A percentile compares a stretch with the other conserved stretches of the same genome.
Conservation (phyloP, 2,329 filamentous ascomycete species). For the Aureobasidium sp. region DNA sequence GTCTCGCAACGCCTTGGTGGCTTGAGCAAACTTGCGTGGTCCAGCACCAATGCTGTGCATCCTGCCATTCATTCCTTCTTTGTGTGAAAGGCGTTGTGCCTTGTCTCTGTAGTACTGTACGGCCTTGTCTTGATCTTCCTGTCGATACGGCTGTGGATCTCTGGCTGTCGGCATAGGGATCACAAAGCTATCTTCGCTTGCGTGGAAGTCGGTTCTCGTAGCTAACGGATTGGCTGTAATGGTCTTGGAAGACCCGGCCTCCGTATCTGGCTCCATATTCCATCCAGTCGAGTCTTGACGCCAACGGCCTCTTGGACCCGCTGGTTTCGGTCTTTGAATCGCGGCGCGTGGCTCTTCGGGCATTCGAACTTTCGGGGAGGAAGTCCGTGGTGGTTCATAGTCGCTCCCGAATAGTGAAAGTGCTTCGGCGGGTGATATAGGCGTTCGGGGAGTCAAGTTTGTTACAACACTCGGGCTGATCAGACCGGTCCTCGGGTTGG, state of each 20-base stretch:
- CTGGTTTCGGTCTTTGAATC: neutral
- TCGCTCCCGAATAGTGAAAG: slow-evolving; percentile 16
- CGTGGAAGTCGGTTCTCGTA: neutral
- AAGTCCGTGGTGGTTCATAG: neutral
- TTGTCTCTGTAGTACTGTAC: slow-evolving; percentile 23
- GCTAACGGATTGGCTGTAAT: neutral
- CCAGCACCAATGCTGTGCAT: slow-evolving; percentile 12
- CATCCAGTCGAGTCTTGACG: slow-evolving; percentile 16
- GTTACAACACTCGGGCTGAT: slow-evolving; percentile 24
- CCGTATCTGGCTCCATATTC: slow-evolving; percentile 13
- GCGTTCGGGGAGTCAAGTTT: slow-evolving; percentile 16
- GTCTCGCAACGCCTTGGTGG: slow-evolving; percentile 10
- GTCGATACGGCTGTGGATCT: slow-evolving; percentile 25
- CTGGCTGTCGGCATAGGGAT: slow-evolving; percentile 27
- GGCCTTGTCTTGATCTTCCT: slow-evolving; percentile 24
- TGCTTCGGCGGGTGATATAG: slow-evolving; percentile 23
- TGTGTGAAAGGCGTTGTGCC: slow-evolving; percentile 19
- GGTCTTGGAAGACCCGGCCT: slow-evolving; percentile 12
- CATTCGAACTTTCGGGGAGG: neutral
- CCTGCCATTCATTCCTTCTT: slow-evolving; percentile 11
- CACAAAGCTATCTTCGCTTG: slow-evolving; percentile 21
- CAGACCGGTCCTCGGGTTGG: slow-evolving; percentile 26
- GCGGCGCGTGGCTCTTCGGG: neutral
- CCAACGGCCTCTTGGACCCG: slow-evolving; percentile 7
- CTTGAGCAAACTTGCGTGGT: slow-evolving; percentile 13